A percentile compares a stretch with the other conserved stretches of the same genome.
Evolutionary conservation across 768 basidiomycete genomes (phyloP).

Genomic region (Macrolepiota fuliginosa): DNA sequence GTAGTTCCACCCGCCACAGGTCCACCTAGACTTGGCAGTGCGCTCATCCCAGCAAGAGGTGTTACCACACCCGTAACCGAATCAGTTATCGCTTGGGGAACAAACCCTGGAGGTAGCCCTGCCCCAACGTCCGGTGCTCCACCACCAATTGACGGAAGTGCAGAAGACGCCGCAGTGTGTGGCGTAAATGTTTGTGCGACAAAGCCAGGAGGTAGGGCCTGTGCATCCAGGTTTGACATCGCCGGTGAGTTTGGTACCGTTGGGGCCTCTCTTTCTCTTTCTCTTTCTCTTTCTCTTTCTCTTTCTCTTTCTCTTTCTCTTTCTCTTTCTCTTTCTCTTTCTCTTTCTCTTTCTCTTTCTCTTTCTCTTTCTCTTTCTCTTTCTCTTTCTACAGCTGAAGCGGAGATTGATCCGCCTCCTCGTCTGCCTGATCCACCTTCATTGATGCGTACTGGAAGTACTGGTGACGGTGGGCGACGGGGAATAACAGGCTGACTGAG

Average conservation of each 20-base stretch:
- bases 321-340: too few species aligned
- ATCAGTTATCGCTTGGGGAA: constrained; percentile 8
- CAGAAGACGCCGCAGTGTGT: not conserved
- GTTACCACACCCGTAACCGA: constrained; percentile 5
- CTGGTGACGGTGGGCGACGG: not conserved
- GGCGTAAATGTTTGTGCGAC: constrained; percentile 5
- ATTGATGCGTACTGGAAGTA: not conserved
- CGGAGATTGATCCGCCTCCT: not conserved
- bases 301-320: too few species aligned
- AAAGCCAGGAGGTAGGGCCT: not conserved
- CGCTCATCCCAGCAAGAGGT: not conserved
- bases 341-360: too few species aligned
- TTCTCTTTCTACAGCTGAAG: not conserved
- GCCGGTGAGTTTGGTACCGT: constrained; percentile 1
- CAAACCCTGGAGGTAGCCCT: not conserved
- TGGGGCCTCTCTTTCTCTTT: not conserved
- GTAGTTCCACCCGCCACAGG: not conserved
- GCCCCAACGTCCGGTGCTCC: not conserved
- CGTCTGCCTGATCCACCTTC: not conserved
- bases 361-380: not conserved
- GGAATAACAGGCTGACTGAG: not conserved
- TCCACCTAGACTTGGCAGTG: not conserved
- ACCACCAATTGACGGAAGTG: not conserved
- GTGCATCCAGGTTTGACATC: not conserved
- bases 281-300: too few species aligned